Evolutionary conservation across 164 flowering plant genomes (phyloP).

Genomic region (Taxillus chinensis): DNA sequence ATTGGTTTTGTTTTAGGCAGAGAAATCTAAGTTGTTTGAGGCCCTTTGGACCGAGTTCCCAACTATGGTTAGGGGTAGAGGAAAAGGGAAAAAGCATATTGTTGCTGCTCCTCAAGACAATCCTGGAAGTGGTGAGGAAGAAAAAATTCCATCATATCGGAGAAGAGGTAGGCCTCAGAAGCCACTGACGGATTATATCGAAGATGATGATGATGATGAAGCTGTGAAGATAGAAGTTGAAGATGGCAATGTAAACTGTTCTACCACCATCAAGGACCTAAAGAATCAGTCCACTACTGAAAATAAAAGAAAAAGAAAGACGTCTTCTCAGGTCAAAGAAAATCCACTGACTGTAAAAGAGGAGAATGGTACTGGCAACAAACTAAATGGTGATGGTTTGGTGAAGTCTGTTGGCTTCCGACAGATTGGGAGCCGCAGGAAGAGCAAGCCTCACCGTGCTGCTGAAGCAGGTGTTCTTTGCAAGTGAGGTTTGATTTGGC

Average conservation of each 20-base stretch:
- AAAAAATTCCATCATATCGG: conserved; percentile 48
- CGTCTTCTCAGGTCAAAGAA: conserved; percentile 32
- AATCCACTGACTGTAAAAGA: conserved; percentile 36
- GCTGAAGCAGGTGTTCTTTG: conserved; percentile 79
- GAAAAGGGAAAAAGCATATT: conserved; percentile 57
- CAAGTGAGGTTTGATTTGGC: conserved; percentile 29
- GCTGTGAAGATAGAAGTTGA: conserved; percentile 34
- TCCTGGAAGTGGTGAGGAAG: conserved; percentile 67
- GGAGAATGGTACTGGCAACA: conserved; percentile 27
- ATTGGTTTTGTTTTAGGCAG: conserved; percentile 15
- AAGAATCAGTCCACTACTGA: conserved; percentile 22
- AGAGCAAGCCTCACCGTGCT: conserved; percentile 75
- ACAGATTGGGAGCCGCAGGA: conserved; percentile 59
- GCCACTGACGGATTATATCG: conserved; percentile 44
- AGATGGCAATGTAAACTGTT: conserved; percentile 26
- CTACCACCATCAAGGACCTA: conserved; percentile 22
- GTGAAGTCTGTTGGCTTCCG: conserved; percentile 48
- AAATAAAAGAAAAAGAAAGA: conserved; percentile 55
- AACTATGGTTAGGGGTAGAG: conserved; percentile 77
- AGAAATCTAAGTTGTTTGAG: conserved; percentile 10
- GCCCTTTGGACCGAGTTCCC: conserved; percentile 3
- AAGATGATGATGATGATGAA: conserved; percentile 27
- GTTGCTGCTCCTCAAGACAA: conserved; percentile 41
- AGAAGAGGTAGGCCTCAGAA: conserved; percentile 82
- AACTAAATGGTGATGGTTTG: conserved; percentile 27